Conservation (phyloP, 1,139 yeast genomes). For the Candida tetrigidarum region DNA sequence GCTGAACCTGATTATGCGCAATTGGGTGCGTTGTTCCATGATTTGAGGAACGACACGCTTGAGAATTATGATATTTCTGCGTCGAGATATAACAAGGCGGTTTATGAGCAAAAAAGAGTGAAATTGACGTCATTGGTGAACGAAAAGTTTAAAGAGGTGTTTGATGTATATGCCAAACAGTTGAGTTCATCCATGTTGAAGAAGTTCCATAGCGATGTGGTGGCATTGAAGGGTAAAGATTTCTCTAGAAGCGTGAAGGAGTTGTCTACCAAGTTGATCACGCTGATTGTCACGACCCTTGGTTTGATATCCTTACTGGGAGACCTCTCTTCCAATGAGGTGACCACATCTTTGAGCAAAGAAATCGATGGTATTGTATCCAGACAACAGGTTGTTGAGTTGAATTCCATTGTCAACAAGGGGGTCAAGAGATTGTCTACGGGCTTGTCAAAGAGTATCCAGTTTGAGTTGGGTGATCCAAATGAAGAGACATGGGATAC, state of each 20-base stretch:
- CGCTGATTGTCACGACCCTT: slow-evolving; percentile 18
- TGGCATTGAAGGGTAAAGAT: slow-evolving; percentile 24
- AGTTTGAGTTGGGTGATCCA: slow-evolving; percentile 48
- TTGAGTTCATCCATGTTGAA: slow-evolving; percentile 21
- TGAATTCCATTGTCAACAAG: slow-evolving; percentile 39
- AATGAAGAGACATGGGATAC: slow-evolving; percentile 64
- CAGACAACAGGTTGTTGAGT: slow-evolving; percentile 51
- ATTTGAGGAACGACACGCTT: slow-evolving; percentile 49
- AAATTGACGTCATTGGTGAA: slow-evolving; percentile 53
- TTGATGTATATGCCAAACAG: slow-evolving; percentile 34
- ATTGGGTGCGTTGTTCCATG: slow-evolving; percentile 44
- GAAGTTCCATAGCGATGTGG: slow-evolving; percentile 23
- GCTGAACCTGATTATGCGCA: slow-evolving; percentile 34
- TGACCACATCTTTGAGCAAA: slow-evolving; percentile 21
- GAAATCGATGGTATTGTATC: slow-evolving; percentile 30
- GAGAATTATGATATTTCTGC: slow-evolving; percentile 68
- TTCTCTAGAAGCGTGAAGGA: slow-evolving; percentile 23
- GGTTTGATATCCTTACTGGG: slow-evolving; percentile 29
- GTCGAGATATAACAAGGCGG: slow-evolving; percentile 67
- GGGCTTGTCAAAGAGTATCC: slow-evolving; percentile 43
- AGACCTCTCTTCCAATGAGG: slow-evolving; percentile 20
- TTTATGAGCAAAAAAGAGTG: slow-evolving; percentile 64
- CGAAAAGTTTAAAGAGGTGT: slow-evolving; percentile 45
- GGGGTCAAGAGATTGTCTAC: slow-evolving; percentile 42
- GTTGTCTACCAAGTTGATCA: slow-evolving; percentile 20